phyloP scores from a whole-genome alignment of 1,139 yeast genomes.

The Geotrichum histeridarum region DNA sequence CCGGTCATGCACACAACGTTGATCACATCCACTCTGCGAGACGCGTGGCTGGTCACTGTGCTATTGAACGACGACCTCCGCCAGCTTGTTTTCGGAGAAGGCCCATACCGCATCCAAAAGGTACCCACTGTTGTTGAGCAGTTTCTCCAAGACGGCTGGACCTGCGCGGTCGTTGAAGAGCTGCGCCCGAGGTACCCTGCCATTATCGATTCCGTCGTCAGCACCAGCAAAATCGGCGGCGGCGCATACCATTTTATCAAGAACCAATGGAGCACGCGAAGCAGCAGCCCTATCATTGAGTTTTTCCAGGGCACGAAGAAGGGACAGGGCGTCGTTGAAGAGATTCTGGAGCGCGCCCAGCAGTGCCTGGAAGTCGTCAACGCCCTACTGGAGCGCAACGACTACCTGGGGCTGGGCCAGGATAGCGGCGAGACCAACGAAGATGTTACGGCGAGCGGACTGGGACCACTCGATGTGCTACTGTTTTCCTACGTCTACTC shows the following conservation, averaged over 20 bases:
- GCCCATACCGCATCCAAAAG: conserved; percentile 9
- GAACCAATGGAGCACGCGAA: neutral
- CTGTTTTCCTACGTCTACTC: conserved; percentile 29
- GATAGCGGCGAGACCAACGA: conserved; percentile 4
- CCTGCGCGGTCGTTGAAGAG: conserved; percentile 6
- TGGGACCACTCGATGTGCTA: conserved; percentile 27
- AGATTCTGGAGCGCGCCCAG: conserved; percentile 12
- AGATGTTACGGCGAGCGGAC: conserved; percentile 13
- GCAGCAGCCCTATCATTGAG: conserved; percentile 9
- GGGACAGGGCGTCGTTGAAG: conserved; percentile 12
- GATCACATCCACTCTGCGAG: conserved; percentile 29
- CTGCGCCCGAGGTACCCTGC: conserved; percentile 17
- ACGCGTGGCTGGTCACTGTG: conserved; percentile 33
- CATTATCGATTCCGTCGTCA: conserved; percentile 10
- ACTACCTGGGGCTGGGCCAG: conserved; percentile 8
- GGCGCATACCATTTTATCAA: conserved; percentile 2
- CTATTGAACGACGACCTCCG: conserved; percentile 21
- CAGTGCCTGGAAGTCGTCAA: conserved; percentile 12
- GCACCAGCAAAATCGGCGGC: neutral
- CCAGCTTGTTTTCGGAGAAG: conserved; percentile 18
- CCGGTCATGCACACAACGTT: conserved; percentile 26
- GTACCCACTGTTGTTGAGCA: conserved; percentile 14
- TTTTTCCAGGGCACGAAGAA: conserved; percentile 6
- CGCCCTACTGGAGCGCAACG: neutral
- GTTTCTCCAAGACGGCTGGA: conserved; percentile 16